Evolutionary conservation across 345 rosid species (phyloP).

Genomic region (Camelina laxa): DNA sequence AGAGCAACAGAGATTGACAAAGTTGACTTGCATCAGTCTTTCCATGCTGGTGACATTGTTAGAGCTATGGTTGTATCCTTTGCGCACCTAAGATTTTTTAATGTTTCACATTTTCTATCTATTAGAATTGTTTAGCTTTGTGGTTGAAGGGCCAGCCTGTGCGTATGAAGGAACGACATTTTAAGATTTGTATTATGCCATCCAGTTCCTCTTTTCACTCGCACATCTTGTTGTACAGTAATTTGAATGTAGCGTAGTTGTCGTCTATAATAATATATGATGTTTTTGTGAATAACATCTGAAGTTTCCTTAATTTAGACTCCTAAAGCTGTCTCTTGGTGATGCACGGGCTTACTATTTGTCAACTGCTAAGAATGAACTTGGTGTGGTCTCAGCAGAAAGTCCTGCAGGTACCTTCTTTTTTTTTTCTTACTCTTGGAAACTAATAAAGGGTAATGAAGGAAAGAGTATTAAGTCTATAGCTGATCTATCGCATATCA

Average conservation of each 20-base stretch:
- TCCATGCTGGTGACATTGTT: constrained; percentile 85
- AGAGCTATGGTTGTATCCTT: constrained; percentile 95
- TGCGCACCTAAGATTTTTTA: neutral
- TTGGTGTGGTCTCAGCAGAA: constrained; percentile 90
- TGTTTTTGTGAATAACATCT: neutral
- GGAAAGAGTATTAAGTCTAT: neutral
- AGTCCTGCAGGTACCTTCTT: constrained; percentile 70
- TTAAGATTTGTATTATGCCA: constrained; percentile 8
- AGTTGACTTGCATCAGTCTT: constrained; percentile 85
- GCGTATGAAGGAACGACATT: no score
- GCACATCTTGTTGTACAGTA: neutral
- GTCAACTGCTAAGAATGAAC: constrained; percentile 88
- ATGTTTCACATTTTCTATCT: neutral
- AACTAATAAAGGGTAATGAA: constrained; percentile 1
- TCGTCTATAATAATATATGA: neutral
- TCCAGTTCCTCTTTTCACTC: neutral
- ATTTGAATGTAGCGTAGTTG: constrained; percentile 5
- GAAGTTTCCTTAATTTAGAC: constrained; percentile 27
- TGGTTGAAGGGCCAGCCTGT: neutral
- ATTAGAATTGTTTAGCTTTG: neutral
- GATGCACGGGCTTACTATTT: constrained; percentile 94
- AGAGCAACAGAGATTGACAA: constrained; percentile 92
- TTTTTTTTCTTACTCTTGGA: neutral
- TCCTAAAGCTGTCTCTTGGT: constrained; percentile 81
- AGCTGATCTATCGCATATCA: neutral